Evolutionary conservation across 352 stramenopile genomes (phyloP), one percentile per base, ranked within the genome.

Genomic region (Phytophthora tubulina): DNA sequence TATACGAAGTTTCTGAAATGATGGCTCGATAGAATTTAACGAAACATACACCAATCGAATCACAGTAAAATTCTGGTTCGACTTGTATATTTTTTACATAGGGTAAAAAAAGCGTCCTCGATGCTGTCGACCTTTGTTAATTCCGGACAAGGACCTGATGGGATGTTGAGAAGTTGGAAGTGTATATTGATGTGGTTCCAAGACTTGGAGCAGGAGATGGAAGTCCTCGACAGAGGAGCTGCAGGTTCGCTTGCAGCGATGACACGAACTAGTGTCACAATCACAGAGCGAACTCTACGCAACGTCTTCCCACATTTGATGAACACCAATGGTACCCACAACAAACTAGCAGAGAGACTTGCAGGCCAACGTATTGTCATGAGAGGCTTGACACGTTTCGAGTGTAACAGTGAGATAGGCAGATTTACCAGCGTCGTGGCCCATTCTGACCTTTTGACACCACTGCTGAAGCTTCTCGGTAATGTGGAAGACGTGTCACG

Each of bases 221-320:
- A 74, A 46, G 46, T 27, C 2, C 17, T 74, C 33, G 50, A 58
- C 13, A 58, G 42, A 11, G 51, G 58, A 5, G 33, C 58, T 4
- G 50, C 42, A 4, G 66, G 49, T 0, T 62, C 66, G 2, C 13
- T 73, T 1, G 58, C 42, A 39, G 58, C 59, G 5, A 42, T 52
- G 7, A 69, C 58, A 17, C 46, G 15, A 39, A 73, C 66, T 7
- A 63, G 66, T 15, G 31, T 73, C 35, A 73, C 66, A 10, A 48
- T 73, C 50, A 69, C 39, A 5, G 57, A 73, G 30, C 41, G 58
- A 46, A 68, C 66, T 8, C 35, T 73, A 45, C 50, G 58, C 50
- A 73, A 68, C 33, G 66, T 69, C 10, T 73, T 73, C 27, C 66
- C 50, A 41, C 66, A 63, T 42, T 41, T 73, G 58, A 35, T 27